Evolutionary conservation across 352 stramenopile genomes (phyloP).

Genomic region (Bremia lactucae): DNA sequence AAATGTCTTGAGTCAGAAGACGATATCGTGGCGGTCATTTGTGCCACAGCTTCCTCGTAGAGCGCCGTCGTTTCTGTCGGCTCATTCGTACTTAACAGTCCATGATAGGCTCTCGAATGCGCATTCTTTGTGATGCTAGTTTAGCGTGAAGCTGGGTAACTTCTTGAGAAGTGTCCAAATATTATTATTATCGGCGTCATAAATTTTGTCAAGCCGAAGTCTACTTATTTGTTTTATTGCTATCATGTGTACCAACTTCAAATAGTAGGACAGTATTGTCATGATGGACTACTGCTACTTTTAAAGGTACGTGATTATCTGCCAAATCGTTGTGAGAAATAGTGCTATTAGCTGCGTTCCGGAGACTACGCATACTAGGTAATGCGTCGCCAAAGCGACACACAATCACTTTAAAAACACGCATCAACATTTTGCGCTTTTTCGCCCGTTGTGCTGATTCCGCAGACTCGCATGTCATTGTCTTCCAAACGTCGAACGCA

Average conservation of each 20-base stretch:
- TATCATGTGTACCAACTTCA: conserved; percentile 21
- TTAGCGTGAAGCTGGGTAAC: conserved; percentile 6
- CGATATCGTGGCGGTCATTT: conserved; percentile 31
- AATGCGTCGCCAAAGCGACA: conserved; percentile 31
- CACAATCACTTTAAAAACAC: conserved; percentile 51
- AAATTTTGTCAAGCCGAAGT: too few relatives aligned
- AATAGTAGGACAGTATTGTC: conserved; percentile 57
- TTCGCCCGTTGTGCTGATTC: conserved; percentile 13
- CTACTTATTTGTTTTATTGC: conserved; percentile 1
- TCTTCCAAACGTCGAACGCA: conserved; percentile 56
- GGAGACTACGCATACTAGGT: conserved; percentile 19
- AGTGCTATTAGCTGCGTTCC: conserved; percentile 3
- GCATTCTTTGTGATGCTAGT: conserved; percentile 5
- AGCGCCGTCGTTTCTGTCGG: conserved; percentile 24
- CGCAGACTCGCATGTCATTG: too few relatives aligned
- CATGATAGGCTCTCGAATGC: conserved; percentile 9
- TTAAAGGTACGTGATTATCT: conserved; percentile 25
- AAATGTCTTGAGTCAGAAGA: conserved; percentile 16
- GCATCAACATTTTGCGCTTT: conserved; percentile 27
- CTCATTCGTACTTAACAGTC: conserved; percentile 16
- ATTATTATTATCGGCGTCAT: conserved; percentile 35
- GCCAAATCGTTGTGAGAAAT: neutral
- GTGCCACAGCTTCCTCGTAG: conserved; percentile 33
- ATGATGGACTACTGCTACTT: conserved; percentile 48
- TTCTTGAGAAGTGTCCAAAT: conserved; percentile 19